Conservation (phyloP, 164 flowering plant species). For the Piper longum region DNA sequence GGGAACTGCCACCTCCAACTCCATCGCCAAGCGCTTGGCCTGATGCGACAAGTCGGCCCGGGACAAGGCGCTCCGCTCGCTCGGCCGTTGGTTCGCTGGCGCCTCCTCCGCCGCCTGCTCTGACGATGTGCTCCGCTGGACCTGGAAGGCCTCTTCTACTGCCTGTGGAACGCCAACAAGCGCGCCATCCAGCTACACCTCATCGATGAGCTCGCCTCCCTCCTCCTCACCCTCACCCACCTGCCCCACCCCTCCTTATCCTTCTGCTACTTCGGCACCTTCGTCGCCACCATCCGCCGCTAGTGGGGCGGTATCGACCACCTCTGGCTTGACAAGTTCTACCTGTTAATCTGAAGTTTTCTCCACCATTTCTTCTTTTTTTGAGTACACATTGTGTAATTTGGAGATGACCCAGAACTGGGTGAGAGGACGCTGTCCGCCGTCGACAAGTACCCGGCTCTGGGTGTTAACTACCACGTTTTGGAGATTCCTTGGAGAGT, state of each 20-base stretch:
- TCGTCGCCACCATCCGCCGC: conserved; percentile 63
- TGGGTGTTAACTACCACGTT: conserved; percentile 72
- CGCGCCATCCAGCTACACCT: conserved; percentile 37
- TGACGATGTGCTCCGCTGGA: conserved; percentile 49
- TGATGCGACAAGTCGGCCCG: conserved; percentile 45
- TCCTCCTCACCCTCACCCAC: conserved; percentile 19
- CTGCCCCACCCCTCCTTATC: conserved; percentile 16
- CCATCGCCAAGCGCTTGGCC: conserved; percentile 47
- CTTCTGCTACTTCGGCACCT: conserved; percentile 40
- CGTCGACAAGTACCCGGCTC: conserved; percentile 36
- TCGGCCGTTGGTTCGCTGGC: conserved; percentile 41
- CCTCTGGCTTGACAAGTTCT: conserved; percentile 78
- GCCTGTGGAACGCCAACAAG: conserved; percentile 30
- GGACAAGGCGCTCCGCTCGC: conserved; percentile 29
- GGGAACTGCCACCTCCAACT: not conserved
- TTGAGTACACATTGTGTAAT: conserved; percentile 52
- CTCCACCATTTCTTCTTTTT: conserved; percentile 27
- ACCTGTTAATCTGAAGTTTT: conserved; percentile 54
- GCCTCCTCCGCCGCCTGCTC: conserved; percentile 22
- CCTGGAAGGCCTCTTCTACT: conserved; percentile 92
- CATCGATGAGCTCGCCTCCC: conserved; percentile 35
- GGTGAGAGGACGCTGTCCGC: conserved; percentile 27
- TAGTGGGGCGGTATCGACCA: conserved; percentile 87
- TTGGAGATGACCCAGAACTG: conserved; percentile 20
- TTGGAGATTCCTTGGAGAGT: conserved; percentile 55